Conservation (phyloP, 371 early-diverging fungal genomes). For the Cladochytrium tenue region DNA sequence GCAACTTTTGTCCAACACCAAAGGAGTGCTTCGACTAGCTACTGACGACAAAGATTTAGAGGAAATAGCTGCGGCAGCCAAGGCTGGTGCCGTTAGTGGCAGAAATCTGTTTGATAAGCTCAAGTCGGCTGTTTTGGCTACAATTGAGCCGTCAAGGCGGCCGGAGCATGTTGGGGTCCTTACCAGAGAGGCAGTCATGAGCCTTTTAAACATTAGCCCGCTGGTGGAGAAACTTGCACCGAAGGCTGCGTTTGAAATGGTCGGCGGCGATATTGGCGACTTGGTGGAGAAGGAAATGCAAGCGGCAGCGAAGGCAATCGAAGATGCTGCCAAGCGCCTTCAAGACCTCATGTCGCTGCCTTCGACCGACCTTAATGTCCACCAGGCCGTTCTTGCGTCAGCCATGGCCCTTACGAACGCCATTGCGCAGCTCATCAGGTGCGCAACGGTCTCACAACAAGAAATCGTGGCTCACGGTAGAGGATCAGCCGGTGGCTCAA, state of each 20-base stretch:
- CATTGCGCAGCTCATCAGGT: constrained; percentile 89
- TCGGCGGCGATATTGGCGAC: constrained; percentile 81
- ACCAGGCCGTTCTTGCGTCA: constrained; percentile 84
- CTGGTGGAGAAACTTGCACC: constrained; percentile 61
- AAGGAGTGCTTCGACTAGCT: constrained; percentile 85
- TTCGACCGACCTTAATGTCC: constrained; percentile 82
- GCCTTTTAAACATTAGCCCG: constrained; percentile 68
- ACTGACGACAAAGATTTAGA: constrained; percentile 79
- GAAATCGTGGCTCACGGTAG: constrained; percentile 95
- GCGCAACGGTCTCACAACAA: constrained; percentile 91
- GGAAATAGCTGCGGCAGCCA: constrained; percentile 71
- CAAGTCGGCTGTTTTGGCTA: constrained; percentile 74
- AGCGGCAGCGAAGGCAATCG: constrained; percentile 87
- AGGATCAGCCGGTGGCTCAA: constrained; percentile 61
- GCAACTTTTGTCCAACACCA: constrained; percentile 82
- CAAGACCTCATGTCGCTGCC: constrained; percentile 78
- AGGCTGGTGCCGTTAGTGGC: constrained; percentile 54
- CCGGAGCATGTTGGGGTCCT: constrained; percentile 76
- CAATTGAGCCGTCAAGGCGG: constrained; percentile 69
- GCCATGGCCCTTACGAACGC: constrained; percentile 92
- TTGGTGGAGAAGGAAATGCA: constrained; percentile 92
- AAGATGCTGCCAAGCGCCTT: constrained; percentile 83
- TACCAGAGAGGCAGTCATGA: constrained; percentile 67
- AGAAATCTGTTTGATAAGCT: constrained; percentile 83
- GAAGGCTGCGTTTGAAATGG: constrained; percentile 32